Conservation (phyloP, 441 rosid genomes). For the Erysimum pusillum region DNA sequence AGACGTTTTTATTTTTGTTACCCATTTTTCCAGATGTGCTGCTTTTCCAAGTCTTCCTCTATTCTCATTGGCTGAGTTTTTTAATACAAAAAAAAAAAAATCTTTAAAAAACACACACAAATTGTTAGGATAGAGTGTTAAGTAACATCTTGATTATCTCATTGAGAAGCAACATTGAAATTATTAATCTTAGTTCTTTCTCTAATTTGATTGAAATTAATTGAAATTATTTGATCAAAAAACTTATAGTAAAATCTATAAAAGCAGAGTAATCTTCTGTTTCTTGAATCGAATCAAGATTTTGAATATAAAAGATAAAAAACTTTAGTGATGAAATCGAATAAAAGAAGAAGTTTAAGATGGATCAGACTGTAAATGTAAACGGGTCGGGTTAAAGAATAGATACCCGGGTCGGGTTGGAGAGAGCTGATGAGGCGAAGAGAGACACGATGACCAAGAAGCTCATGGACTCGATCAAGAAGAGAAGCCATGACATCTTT, state of each 20-base stretch:
- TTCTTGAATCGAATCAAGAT: neutral
- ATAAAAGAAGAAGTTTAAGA: neutral
- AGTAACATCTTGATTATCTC: too few relatives aligned
- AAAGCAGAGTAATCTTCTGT: constrained; percentile 34
- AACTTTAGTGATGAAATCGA: constrained; percentile 16
- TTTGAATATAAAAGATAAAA: neutral
- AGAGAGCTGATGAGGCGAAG: constrained; percentile 59
- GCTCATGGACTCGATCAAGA: constrained; percentile 58
- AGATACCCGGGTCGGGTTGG: constrained; percentile 53
- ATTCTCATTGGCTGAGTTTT: constrained; percentile 50
- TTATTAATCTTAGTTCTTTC: neutral
- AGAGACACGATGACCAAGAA: constrained; percentile 58
- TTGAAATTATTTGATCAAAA: too few relatives aligned
- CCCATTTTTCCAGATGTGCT: constrained; percentile 77
- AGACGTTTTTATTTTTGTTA: constrained; percentile 55
- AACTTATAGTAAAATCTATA: neutral
- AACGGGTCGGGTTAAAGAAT: constrained; percentile 36
- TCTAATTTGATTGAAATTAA: neutral
- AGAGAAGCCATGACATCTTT: constrained; percentile 50
- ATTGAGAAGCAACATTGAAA: too few relatives aligned
- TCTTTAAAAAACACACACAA: too few relatives aligned
- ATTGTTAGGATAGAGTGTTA: too few relatives aligned
- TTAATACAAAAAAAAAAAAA: too few relatives aligned
- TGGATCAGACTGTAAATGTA: constrained; percentile 15
- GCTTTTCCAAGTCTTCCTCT: constrained; percentile 70